Conservation (phyloP, 768 basidiomycete genomes). For the Cyclocybe cylindracea region DNA sequence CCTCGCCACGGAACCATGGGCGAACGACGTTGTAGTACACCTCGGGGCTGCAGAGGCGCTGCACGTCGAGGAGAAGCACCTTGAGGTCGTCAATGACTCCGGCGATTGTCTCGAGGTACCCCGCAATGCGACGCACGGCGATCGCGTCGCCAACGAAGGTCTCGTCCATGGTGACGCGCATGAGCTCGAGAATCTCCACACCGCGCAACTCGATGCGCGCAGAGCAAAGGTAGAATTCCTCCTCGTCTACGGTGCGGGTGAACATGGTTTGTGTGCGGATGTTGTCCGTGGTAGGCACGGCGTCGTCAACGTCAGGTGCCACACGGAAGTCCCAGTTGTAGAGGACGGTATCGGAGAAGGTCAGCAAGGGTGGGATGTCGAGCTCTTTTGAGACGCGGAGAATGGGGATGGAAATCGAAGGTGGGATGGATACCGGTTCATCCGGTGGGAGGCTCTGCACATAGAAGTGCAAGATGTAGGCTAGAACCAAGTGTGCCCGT, state of each 20-base stretch:
- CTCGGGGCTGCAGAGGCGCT: constrained; percentile 72
- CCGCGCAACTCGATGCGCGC: constrained; percentile 89
- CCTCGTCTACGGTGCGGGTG: constrained; percentile 80
- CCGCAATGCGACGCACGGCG: constrained; percentile 63
- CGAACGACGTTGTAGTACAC: constrained; percentile 75
- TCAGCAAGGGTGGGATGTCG: constrained; percentile 85
- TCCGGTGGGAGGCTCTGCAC: constrained; percentile 63
- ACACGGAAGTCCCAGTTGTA: constrained; percentile 72
- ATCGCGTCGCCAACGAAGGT: constrained; percentile 77
- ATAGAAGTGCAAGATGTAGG: constrained; percentile 81
- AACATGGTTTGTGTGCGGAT: constrained; percentile 73
- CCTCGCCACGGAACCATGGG: constrained; percentile 84
- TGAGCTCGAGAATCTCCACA: constrained; percentile 80
- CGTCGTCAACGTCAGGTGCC: constrained; percentile 23
- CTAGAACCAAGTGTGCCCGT: constrained; percentile 75
- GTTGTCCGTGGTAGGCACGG: constrained; percentile 53
- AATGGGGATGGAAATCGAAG: constrained; percentile 74
- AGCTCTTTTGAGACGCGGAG: constrained; percentile 70
- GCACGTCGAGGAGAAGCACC: constrained; percentile 66
- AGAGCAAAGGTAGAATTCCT: constrained; percentile 90
- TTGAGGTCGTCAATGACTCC: constrained; percentile 67
- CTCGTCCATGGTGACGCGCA: constrained; percentile 90
- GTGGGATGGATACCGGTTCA: constrained; percentile 65
- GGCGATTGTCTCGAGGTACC: constrained; percentile 67
- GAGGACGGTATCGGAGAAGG: constrained; percentile 91